Base-by-base conservation (phyloP, 208 protist genomes). In the Borovskyia barvae region DNA sequence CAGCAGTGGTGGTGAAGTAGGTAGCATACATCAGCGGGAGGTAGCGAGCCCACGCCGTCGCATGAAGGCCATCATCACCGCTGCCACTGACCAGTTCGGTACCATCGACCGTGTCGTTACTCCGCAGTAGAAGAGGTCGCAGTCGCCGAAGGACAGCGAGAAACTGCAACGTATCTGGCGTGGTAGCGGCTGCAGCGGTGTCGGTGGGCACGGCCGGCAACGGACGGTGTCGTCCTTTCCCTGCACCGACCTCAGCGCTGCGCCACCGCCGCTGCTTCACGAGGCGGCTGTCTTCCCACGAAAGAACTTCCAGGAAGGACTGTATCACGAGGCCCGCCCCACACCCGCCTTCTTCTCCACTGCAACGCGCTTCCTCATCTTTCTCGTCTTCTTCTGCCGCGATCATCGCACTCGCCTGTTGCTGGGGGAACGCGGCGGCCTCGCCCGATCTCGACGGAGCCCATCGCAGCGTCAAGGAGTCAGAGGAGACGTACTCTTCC, bases 211-310 rank as follows among this genome's bases (percentile, higher is more conserved):
- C 20, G 29, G 29, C 2, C 6, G 0, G 20, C n/a, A n/a, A 33
- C 19, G 30, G 20, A 22, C 30, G 35, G 48, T 20, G 17, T 29
- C n/a, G 14, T 39, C 17, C 11, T 5, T n/a, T 5, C 5, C n/a
- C n/a, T n/a, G 17, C 20, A n/a, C 39, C 1, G 17, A 2, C 37
- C 45, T 3, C 8, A 17, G 48, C 30, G n/a, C 28, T n/a, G n/a
- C n/a, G n/a, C 17, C 36, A 35, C 19, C 39, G 22, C 12, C 25
- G 26, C 28, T 41, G 48, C 32, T 29, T 29, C 7, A 32, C 42
- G 25, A 68, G 8, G 36, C 62, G 62, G 1, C 53, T 32, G 30
- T 69, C 63, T 29, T 69, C 63, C 19, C 14, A n/a, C 0, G 63
- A 69, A 6, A 62, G 32, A 11, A 55, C 9, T 14, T 36, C 33